Base-by-base conservation (phyloP, 2,329 filamentous ascomycete genomes). In the Botrytis deweyae region DNA sequence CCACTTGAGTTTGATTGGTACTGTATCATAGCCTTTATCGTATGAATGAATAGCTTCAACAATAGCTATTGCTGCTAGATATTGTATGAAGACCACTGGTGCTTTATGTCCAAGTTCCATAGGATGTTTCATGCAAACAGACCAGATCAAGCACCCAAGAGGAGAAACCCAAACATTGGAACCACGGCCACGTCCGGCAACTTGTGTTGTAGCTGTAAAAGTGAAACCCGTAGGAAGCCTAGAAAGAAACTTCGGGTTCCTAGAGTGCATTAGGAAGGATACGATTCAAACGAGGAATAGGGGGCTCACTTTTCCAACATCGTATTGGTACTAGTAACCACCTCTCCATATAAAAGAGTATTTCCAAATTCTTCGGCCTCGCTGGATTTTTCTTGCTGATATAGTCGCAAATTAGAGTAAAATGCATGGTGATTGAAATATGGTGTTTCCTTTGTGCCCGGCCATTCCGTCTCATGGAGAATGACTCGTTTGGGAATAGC, bases 111-210 rank as follows among this genome's bases (percentile, higher is more conserved):
- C 91, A 14, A 96, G 87, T 44, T 91, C 86, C 44, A 93, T 89
- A 0, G 92, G 88, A 83, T 99, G 96, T 76, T 93, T 93, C 77
- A 99, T 89, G 58, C 97, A 90, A 0, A 92, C 94, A 16, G 94
- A 97, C 84, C 97, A 96, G 81, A 98, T 92, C 9, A 98, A 87
- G 52, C 90, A 90, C 0, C 96, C 96, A 0, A 93, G 89, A 0
- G 96, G 96, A 0, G 95, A 94, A 7, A 99, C 90, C 96, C 96
- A 99, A 74, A 98, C 93, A 79, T 99, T 99, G 46, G 88, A 91
- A 6, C 96, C 96, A 16, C 96, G 91, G 12, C 96, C 96, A 55
- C 96, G 90, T 12, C 92, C 96, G 0, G 95, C 93, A 10, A 98
- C 86, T 82, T 98, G 95, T 0, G 92, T 94, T 0, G 94, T 96